Base-by-base conservation (phyloP, 768 basidiomycete species). In the Exidia glandulosa region DNA sequence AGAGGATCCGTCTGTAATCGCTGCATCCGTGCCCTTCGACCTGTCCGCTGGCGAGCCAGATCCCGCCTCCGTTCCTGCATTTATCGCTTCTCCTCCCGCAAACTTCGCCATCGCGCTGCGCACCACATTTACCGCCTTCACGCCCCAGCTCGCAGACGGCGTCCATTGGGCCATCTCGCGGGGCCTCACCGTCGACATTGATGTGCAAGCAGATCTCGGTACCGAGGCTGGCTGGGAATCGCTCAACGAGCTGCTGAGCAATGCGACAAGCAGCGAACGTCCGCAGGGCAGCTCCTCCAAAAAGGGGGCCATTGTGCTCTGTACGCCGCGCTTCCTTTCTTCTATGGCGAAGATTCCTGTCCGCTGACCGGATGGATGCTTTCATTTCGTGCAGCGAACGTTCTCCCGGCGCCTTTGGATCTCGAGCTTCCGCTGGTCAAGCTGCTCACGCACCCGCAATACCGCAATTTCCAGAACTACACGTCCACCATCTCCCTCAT, bases 401-500 rank as follows among this genome's bases (percentile, higher is more conserved):
- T 89, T 45, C 77, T 93, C 10, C 90, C 89, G 48, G 90, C 90
- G 36, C 86, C 90, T 1, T 81, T 87, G 64, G 83, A 84, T 64
- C 76, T 88, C 36, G 73, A 80, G 57, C 69, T 86, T 48, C 86
- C 89, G 1, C 85, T 89, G 61, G 86, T 90, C 41, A 84, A 86
- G 70, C 75, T 91, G 69, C 85, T 91, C 78, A 87, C 82, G 55
- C 86, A 90, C 66, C 84, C 87, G 2, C 78, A 79, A 0, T 92
- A 91, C 68, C 76, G 77, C 31, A 79, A 81, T 54, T 93, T 86
- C 70, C 87, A 90, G 66, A 75, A 83, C 3, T 86, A 85, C 62
- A 77, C 80, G 10, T 87, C 88, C 1, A 77, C 86, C 0, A 73
- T 93, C 31, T 91, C 90, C 25, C 79, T 93, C 58, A 81, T 85